These are phyloP conservation scores for Diplogelasinospora grovesii DNA, from an alignment of 495 filamentous ascomycete genomes.

Conservation along the genomic window DNA sequence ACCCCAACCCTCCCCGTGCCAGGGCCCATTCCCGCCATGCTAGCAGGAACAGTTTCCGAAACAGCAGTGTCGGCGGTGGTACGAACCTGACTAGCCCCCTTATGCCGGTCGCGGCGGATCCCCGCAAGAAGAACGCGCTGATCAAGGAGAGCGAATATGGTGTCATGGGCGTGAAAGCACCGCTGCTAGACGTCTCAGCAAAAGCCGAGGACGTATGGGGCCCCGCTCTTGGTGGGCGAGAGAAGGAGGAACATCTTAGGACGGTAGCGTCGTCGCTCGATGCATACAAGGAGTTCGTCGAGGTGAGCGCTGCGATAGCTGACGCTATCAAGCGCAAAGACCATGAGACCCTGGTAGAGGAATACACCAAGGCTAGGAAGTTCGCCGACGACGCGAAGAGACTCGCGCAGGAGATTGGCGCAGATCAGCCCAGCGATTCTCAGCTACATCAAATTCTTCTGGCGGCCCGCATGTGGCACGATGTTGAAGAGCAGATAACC, in stretches of 20 bases:
- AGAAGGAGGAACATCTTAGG: constrained; percentile 81
- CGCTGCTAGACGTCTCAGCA: constrained; percentile 77
- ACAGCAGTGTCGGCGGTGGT: constrained; percentile 46
- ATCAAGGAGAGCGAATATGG: constrained; percentile 93
- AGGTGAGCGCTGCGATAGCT: constrained; percentile 66
- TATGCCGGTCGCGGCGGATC: constrained; percentile 29
- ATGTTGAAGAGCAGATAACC: constrained; percentile 77
- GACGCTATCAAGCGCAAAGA: constrained; percentile 86
- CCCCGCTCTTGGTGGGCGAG: constrained; percentile 83
- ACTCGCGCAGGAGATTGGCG: constrained; percentile 50
- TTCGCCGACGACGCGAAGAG: constrained; percentile 67
- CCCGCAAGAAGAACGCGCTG: constrained; percentile 78
- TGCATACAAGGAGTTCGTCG: constrained; percentile 69
- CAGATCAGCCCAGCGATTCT: constrained; percentile 50
- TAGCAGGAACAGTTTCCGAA: constrained; percentile 60
- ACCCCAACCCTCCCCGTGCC: constrained; percentile 45
- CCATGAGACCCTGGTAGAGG: constrained; percentile 78
- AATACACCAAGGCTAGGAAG: constrained; percentile 70
- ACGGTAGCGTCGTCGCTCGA: constrained; percentile 66
- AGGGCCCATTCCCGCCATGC: constrained; percentile 52
- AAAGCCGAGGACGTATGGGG: constrained; percentile 98
- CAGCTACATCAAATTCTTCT: constrained; percentile 80
- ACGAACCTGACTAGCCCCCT: constrained; percentile 26
- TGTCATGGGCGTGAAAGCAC: constrained; percentile 78
- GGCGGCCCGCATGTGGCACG: constrained; percentile 89